phyloP scores from a whole-genome alignment of 129 eudicot species.

The Flaveria linearis region DNA sequence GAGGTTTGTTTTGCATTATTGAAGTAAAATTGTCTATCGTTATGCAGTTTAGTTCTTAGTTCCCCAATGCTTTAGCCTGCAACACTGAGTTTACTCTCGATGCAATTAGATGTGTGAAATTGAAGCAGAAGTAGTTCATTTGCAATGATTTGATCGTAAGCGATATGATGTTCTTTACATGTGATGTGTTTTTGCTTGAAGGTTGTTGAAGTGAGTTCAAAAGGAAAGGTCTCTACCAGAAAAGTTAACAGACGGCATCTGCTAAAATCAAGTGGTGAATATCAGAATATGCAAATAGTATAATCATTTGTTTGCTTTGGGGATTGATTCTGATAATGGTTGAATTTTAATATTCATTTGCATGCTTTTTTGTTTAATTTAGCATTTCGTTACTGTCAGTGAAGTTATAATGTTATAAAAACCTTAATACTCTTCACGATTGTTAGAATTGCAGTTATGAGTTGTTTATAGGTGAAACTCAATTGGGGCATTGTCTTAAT shows the following conservation, averaged over 20 bases:
- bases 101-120: background rate
- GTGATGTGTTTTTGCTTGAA: slow-evolving; percentile 31
- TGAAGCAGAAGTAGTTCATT: background rate
- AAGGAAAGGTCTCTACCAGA: slow-evolving; percentile 78
- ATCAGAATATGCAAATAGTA: background rate
- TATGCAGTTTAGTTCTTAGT: background rate
- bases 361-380: background rate
- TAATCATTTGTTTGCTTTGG: slow-evolving; percentile 16
- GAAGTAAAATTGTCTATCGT: background rate
- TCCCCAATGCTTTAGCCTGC: background rate
- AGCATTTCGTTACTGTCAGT: background rate
- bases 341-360: background rate
- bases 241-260: slow-evolving; percentile 77
- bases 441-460: slow-evolving; percentile 6
- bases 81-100: background rate
- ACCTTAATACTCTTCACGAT: background rate
- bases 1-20: slow-evolving; percentile 52
- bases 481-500: slow-evolving; percentile 17
- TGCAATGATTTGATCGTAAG: background rate
- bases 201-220: slow-evolving; percentile 90
- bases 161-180: slow-evolving; percentile 20
- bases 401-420: slow-evolving; percentile 10
- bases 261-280: slow-evolving; percentile 90
- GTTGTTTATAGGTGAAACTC: slow-evolving; percentile 8
- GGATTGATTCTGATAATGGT: slow-evolving; percentile 18